phyloP scores from a whole-genome alignment of 2,329 filamentous ascomycete genomes.

The Exophiala phaeomuriformis region DNA sequence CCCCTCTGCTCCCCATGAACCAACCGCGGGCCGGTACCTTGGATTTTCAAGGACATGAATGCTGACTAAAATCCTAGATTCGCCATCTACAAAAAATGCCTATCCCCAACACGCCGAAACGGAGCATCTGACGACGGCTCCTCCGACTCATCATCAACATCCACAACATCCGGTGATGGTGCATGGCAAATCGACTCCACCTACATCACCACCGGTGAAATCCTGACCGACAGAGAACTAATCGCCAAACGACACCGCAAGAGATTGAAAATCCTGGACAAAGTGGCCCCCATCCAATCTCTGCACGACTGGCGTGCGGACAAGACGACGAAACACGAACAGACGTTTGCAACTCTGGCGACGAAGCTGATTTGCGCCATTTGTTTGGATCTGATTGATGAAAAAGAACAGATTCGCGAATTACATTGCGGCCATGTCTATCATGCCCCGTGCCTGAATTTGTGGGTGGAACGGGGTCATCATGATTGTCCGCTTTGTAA shows the following conservation, averaged over 20 bases:
- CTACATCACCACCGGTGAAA: neutral
- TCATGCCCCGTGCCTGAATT: conserved; percentile 15
- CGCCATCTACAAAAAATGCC: conserved; percentile 8
- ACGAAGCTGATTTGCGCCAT: conserved; percentile 18
- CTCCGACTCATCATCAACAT: conserved; percentile 8
- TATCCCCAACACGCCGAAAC: too few relatives aligned
- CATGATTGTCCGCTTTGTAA: conserved; percentile 23
- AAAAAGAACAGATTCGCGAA: conserved; percentile 20
- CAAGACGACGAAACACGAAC: conserved; percentile 13
- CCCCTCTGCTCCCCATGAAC: too few relatives aligned
- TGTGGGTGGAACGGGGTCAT: conserved; percentile 21
- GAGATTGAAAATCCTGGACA: conserved; percentile 18
- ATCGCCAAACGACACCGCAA: conserved; percentile 16
- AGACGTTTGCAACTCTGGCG: conserved; percentile 18
- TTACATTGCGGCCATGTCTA: conserved; percentile 19
- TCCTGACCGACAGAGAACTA: neutral
- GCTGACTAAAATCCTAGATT: neutral
- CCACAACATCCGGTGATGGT: conserved; percentile 16
- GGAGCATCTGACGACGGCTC: conserved; percentile 1
- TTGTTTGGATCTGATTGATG: conserved; percentile 18
- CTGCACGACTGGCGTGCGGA: conserved; percentile 17
- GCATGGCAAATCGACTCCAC: conserved; percentile 9
- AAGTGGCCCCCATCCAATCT: conserved; percentile 16
- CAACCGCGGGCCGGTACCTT: too few relatives aligned
- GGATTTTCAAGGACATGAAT: neutral